Evolutionary conservation across 2,329 filamentous ascomycete species (phyloP), one percentile per base, ranked within the genome.

Genomic region (Lachnellula subtilissima): DNA sequence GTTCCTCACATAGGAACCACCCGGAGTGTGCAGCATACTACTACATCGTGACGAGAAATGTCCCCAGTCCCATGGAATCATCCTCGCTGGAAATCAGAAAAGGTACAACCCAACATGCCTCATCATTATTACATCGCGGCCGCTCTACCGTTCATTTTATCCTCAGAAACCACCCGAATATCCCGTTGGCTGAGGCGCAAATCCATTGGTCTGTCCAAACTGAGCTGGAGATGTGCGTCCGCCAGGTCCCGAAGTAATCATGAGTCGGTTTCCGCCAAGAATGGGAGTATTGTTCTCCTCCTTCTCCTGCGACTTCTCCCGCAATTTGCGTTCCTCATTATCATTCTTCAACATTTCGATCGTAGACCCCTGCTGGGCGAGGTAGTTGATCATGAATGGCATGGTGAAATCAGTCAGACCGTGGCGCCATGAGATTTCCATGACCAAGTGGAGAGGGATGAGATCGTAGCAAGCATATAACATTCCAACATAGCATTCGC

Each of bases 401-500:
- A 99, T 99, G 48, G 92, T 96, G 76, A 96, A 99, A 77, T 99
- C 94, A 67, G 87, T 85, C 40, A 99, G 87, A 58, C 91, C 91
- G 71, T 96, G 82, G 66, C 94, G 93, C 94, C 94, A 99, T 57
- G 94, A 97, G 56, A 99, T 83, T 77, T 99, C 94, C 73, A 99
- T 84, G 57, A 99, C 88, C 52, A 95, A 80, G 70, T 97, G 91
- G 3, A 95, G 88, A 17, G 91, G 90, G 65, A 99, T 92, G 60
- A 99, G 87, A 57, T 97, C 94, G 75, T 99, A 96, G 81, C 94
- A 99, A 52, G 95, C 88, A 71, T 99, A 99, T 49, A 99, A 83
- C 92, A 99, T 99, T 70, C 92, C 95, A n/a, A 97, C 94, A 72
- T 96, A 99, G 82, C 94, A 99, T 74, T 99, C 94, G 61, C 93